These are phyloP conservation scores for Ehretia macrophylla DNA, from an alignment of 257 asterid species.

Conservation along the genomic window DNA sequence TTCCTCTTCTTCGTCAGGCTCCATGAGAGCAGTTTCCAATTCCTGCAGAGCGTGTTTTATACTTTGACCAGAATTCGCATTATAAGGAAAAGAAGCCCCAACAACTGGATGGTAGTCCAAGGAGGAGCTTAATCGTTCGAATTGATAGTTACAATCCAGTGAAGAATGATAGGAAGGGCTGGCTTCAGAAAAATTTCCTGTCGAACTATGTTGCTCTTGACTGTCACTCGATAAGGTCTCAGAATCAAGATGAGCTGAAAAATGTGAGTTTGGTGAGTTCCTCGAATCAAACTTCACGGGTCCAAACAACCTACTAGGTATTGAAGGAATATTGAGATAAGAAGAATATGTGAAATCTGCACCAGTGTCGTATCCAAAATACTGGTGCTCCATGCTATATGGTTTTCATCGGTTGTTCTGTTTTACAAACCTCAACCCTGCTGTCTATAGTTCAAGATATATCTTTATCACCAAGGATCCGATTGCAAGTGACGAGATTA, in stretches of 20 bases:
- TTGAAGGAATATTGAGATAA: constrained; percentile 39
- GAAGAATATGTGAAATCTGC: constrained; percentile 31
- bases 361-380: constrained; percentile 26
- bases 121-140: constrained; percentile 37
- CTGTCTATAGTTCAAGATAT: not conserved
- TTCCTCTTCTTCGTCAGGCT: constrained; percentile 42
- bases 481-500: too few species aligned
- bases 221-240: constrained; percentile 42
- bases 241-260: constrained; percentile 46
- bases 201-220: constrained; percentile 53
- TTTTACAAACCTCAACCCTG: constrained; percentile 9
- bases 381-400: constrained; percentile 31
- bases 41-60: constrained; percentile 52
- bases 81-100: constrained; percentile 22
- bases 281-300: constrained; percentile 50
- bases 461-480: too few species aligned
- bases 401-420: constrained; percentile 15
- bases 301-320: constrained; percentile 41
- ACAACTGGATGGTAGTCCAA: constrained; percentile 31
- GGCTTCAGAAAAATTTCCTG: constrained; percentile 49
- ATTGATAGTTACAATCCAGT: constrained; percentile 34
- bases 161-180: constrained; percentile 59
- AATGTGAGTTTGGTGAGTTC: constrained; percentile 76
- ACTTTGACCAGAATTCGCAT: constrained; percentile 37
- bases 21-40: constrained; percentile 75